These are phyloP conservation scores for Neurospora pannonica DNA, from an alignment of 495 filamentous ascomycete genomes.

Conservation along the genomic window DNA sequence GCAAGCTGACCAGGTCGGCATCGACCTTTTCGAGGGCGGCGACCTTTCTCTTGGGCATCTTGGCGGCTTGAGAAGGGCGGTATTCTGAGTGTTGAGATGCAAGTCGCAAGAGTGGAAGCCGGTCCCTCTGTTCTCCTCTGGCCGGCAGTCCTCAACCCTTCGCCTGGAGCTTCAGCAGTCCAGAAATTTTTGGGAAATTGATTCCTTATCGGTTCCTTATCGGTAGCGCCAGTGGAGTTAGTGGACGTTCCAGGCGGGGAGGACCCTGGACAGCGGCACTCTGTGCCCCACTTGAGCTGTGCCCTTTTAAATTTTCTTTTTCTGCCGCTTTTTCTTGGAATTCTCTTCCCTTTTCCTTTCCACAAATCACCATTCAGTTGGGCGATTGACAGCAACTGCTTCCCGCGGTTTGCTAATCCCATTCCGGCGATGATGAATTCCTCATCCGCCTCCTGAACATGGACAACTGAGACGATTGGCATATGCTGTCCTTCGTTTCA, in stretches of 20 bases:
- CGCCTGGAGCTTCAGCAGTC: not conserved
- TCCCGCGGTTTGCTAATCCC: not conserved
- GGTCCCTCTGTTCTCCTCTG: not conserved
- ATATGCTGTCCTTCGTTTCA: not conserved
- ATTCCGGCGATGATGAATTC: not conserved
- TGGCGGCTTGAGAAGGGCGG: conserved; percentile 7
- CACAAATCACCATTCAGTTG: not conserved
- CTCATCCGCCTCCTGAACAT: not conserved
- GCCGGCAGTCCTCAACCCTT: not conserved
- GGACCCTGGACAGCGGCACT: not conserved
- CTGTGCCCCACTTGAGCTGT: not conserved
- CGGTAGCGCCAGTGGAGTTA: not conserved
- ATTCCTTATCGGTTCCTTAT: not conserved
- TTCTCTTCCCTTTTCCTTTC: not conserved
- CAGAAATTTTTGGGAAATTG: not conserved
- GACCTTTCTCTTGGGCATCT: conserved; percentile 76
- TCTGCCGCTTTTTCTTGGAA: not conserved
- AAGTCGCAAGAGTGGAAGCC: not conserved
- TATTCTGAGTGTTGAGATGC: not conserved
- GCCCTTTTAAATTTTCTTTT: not conserved
- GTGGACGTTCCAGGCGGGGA: not conserved
- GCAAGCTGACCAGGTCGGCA: conserved; percentile 77
- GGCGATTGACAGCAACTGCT: not conserved
- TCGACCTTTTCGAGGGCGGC: conserved; percentile 92
- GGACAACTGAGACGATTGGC: not conserved